Conservation (phyloP, 2,329 filamentous ascomycete genomes). For the Scortechinia acanthostroma region DNA sequence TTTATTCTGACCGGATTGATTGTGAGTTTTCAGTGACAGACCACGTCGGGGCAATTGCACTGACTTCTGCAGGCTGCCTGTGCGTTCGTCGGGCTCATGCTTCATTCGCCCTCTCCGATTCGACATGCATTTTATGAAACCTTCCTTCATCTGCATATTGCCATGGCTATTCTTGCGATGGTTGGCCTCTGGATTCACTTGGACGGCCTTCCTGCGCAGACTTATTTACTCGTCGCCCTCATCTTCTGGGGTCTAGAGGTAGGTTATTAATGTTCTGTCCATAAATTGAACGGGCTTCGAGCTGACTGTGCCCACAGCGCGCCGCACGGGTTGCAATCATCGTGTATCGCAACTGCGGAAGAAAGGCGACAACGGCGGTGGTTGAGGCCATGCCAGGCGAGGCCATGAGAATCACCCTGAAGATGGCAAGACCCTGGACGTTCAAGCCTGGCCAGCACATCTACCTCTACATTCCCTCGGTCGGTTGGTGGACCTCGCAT, state of each 20-base stretch:
- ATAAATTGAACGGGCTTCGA: too few relatives aligned
- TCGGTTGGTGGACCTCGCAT: conserved; percentile 70
- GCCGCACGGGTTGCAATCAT: conserved; percentile 48
- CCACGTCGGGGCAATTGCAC: background rate
- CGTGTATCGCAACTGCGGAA: conserved; percentile 59
- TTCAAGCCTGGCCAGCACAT: conserved; percentile 73
- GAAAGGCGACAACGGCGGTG: conserved; percentile 59
- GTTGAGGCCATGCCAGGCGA: conserved; percentile 73
- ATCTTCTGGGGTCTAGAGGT: conserved; percentile 60
- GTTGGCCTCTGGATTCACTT: conserved; percentile 63
- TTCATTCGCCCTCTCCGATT: conserved; percentile 66
- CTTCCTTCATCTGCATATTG: conserved; percentile 69
- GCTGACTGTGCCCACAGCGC: conserved; percentile 51
- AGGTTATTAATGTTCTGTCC: too few relatives aligned
- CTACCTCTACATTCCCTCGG: conserved; percentile 69
- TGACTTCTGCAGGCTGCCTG: conserved; percentile 35
- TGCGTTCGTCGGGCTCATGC: conserved; percentile 52
- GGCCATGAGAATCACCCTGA: conserved; percentile 66
- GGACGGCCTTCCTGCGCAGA: conserved; percentile 43
- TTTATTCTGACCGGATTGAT: conserved; percentile 58
- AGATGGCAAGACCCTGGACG: conserved; percentile 69
- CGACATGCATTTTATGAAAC: conserved; percentile 75
- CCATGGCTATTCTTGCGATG: conserved; percentile 49
- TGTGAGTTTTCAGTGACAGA: conserved; percentile 30
- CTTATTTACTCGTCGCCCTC: conserved; percentile 53